A percentile compares a stretch with the other conserved stretches of the same genome.
phyloP scores from a whole-genome alignment of 1,284 basidiomycete species.

The Phenoliferia sp. region DNA sequence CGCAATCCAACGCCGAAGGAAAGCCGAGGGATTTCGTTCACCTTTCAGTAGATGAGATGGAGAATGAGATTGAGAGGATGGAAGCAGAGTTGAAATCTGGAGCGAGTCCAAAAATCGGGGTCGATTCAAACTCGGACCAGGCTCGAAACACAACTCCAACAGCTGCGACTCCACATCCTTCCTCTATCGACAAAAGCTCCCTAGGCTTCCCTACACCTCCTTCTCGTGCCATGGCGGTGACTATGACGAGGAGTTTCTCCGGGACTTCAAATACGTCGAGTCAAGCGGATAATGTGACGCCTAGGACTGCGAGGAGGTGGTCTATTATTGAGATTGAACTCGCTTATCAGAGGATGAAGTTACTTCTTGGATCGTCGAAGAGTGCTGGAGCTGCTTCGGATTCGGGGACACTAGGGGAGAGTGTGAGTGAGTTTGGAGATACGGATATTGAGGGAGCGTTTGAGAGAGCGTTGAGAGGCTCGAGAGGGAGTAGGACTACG shows the following conservation, averaged over 20 bases:
- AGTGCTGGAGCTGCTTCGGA: neutral
- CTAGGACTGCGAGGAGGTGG: constrained; percentile 23
- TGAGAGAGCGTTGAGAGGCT: constrained; percentile 3
- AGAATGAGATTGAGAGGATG: constrained; percentile 26
- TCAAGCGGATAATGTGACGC: constrained; percentile 18
- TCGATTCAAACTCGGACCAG: neutral
- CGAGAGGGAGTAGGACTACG: neutral
- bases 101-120: too few relatives aligned
- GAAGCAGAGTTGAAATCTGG: constrained; percentile 13
- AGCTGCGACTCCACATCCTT: neutral
- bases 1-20: neutral
- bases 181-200: neutral
- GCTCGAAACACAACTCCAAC: neutral
- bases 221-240: neutral
- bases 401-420: neutral
- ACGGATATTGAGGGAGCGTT: constrained; percentile 6
- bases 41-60: constrained; percentile 28
- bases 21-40: too few relatives aligned
- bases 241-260: neutral
- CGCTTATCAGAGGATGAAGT: constrained; percentile 27
- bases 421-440: neutral
- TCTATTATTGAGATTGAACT: constrained; percentile 23
- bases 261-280: neutral
- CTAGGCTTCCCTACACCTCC: neutral
- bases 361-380: constrained; percentile 17